Conservation (phyloP, 768 basidiomycete species). For the Chalciporus sphaerocephalus region DNA sequence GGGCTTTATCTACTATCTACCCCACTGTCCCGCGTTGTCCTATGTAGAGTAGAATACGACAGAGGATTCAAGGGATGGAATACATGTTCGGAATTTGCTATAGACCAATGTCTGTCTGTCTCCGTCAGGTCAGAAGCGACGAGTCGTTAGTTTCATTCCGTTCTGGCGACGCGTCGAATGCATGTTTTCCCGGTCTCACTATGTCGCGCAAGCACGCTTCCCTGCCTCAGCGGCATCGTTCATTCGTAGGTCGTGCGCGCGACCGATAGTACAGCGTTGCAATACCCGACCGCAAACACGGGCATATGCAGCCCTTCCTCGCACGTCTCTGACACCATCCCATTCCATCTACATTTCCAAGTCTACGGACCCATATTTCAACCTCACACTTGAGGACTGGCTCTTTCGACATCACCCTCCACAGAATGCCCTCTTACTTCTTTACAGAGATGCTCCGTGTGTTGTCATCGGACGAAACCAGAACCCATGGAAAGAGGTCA, state of each 20-base stretch:
- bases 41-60: slow-evolving; percentile 21
- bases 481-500: slow-evolving; percentile 98
- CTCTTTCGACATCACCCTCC: slow-evolving; percentile 74
- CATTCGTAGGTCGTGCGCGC: neutral
- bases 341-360: slow-evolving; percentile 68
- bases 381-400: slow-evolving; percentile 89
- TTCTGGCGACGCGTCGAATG: slow-evolving; percentile 16
- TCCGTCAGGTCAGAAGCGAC: too few species aligned
- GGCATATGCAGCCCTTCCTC: slow-evolving; percentile 10
- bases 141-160: neutral
- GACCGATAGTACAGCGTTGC: neutral
- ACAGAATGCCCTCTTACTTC: slow-evolving; percentile 66
- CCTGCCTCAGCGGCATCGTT: neutral
- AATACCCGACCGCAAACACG: slow-evolving; percentile 5
- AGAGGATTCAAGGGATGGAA: neutral
- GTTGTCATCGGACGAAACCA: slow-evolving; percentile 95
- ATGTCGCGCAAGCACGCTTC: slow-evolving; percentile 30
- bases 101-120: neutral
- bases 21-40: slow-evolving; percentile 1
- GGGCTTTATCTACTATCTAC: slow-evolving; percentile 1
- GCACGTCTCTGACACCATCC: slow-evolving; percentile 29
- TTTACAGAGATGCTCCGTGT: slow-evolving; percentile 86
- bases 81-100: neutral
- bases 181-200: slow-evolving; percentile 29
- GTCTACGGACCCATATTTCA: slow-evolving; percentile 82